Conservation (phyloP, 2,329 filamentous ascomycete species). For the Cladosporium sp. region DNA sequence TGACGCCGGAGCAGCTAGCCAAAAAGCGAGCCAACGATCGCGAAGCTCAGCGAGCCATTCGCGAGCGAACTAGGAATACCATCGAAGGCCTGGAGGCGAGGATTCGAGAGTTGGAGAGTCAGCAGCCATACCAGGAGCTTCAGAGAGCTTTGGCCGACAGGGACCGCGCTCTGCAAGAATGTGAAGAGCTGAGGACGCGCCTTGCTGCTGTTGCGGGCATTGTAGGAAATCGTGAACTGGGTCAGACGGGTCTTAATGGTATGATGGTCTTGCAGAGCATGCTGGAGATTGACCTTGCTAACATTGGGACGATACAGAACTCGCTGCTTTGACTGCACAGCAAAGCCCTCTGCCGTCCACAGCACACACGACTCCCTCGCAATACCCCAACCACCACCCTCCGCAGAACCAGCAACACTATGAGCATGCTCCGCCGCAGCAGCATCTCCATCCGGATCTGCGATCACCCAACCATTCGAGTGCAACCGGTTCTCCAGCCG, state of each 20-base stretch:
- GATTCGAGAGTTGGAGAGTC: conserved; percentile 70
- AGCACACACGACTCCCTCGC: conserved; percentile 1
- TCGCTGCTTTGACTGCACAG: conserved; percentile 43
- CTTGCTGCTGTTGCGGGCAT: conserved; percentile 39
- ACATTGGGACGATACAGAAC: conserved; percentile 34
- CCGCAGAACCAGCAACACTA: conserved; percentile 11
- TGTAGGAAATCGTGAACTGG: conserved; percentile 19
- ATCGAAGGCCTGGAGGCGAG: conserved; percentile 69
- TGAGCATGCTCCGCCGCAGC: conserved; percentile 15
- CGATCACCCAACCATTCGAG: conserved; percentile 14
- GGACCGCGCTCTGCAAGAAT: conserved; percentile 71
- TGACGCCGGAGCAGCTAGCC: conserved; percentile 82
- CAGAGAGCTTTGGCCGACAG: conserved; percentile 65
- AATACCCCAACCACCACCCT: conserved; percentile 4
- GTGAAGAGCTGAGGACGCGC: conserved; percentile 68
- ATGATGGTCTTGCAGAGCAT: conserved; percentile 23
- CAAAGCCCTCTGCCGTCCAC: conserved; percentile 38
- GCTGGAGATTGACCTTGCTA: conserved; percentile 24
- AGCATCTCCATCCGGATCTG: conserved; percentile 31
- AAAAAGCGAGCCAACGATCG: conserved; percentile 89
- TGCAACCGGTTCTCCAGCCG: conserved; percentile 2
- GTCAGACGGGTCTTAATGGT: conserved; percentile 26
- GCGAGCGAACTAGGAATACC: conserved; percentile 74
- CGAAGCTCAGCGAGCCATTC: conserved; percentile 78
- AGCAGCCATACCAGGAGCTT: conserved; percentile 79